A percentile compares a stretch with the other conserved stretches of the same genome.
phyloP scores from a whole-genome alignment of 2,329 filamentous ascomycete species.

The Knufia fluminis region DNA sequence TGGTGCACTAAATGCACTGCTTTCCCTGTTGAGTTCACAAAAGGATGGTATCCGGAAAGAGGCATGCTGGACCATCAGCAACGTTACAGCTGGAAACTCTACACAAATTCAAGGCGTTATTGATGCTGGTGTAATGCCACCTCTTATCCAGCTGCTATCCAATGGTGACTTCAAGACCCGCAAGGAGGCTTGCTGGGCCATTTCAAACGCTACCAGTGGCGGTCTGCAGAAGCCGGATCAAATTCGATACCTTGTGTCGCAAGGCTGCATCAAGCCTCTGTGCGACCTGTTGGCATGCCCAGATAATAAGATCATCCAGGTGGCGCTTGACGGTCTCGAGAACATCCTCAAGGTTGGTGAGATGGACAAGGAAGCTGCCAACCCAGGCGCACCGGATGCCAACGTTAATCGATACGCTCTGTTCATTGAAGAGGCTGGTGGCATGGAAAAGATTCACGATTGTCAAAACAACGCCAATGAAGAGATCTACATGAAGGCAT shows the following conservation, averaged over 20 bases:
- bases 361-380: slow-evolving; percentile 87
- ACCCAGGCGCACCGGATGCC: slow-evolving; percentile 54
- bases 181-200: slow-evolving; percentile 99
- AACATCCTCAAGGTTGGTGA: slow-evolving; percentile 99
- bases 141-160: slow-evolving; percentile 87
- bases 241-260: slow-evolving; percentile 85
- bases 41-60: slow-evolving; percentile 99
- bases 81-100: slow-evolving; percentile 96
- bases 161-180: slow-evolving; percentile 98
- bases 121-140: slow-evolving; percentile 93
- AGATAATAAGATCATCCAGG: slow-evolving; percentile 99
- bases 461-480: slow-evolving; percentile 99
- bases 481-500: slow-evolving; percentile 99
- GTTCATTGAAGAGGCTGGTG: slow-evolving; percentile 96
- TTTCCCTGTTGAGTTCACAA: slow-evolving; percentile 87
- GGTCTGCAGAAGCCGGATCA: slow-evolving; percentile 98
- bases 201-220: slow-evolving; percentile 95
- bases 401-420: slow-evolving; percentile 93
- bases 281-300: slow-evolving; percentile 93
- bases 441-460: slow-evolving; percentile 99
- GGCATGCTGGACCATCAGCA: slow-evolving; percentile 99
- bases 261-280: slow-evolving; percentile 94
- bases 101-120: slow-evolving; percentile 95
- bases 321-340: slow-evolving; percentile 92
- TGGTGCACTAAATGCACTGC: slow-evolving; percentile 80